Percentiles rank a stretch among this genome's conserved stretches.
Conservation (phyloP, 2,329 filamentous ascomycete genomes). For the Cordyceps fumosorosea region DNA sequence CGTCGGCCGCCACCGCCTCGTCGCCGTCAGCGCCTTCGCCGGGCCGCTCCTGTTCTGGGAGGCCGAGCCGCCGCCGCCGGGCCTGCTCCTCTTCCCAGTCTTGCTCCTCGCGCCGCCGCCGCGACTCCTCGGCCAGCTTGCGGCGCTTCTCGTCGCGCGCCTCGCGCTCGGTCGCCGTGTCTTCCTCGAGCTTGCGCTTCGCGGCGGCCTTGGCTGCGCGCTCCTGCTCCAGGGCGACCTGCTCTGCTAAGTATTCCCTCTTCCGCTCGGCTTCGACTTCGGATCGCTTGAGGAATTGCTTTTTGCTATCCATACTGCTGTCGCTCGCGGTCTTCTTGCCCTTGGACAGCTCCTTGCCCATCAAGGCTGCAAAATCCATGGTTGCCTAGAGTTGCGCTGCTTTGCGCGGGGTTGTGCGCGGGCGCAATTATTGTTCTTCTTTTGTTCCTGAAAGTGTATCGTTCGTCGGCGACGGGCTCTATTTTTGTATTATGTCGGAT, state of each 20-base stretch:
- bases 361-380: slow-evolving; percentile 95
- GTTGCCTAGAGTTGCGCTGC: neutral
- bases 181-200: slow-evolving; percentile 87
- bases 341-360: slow-evolving; percentile 89
- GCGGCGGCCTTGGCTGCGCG: slow-evolving; percentile 62
- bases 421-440: neutral
- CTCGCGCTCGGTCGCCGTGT: slow-evolving; percentile 63
- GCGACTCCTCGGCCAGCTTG: slow-evolving; percentile 74
- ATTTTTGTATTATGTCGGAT: neutral
- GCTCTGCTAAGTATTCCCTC: slow-evolving; percentile 74
- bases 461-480: neutral
- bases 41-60: slow-evolving; percentile 59
- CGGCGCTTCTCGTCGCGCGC: slow-evolving; percentile 75
- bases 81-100: slow-evolving; percentile 67
- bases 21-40: slow-evolving; percentile 32
- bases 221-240: slow-evolving; percentile 65
- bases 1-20: slow-evolving; percentile 41
- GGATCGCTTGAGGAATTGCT: slow-evolving; percentile 79
- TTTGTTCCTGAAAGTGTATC: neutral
- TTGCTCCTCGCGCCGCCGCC: slow-evolving; percentile 60
- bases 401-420: neutral
- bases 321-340: slow-evolving; percentile 48
- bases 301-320: slow-evolving; percentile 24
- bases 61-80: slow-evolving; percentile 67
- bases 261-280: slow-evolving; percentile 80